Base-by-base conservation (phyloP, 495 filamentous ascomycete species). In the Aspergillus bridgeri region DNA sequence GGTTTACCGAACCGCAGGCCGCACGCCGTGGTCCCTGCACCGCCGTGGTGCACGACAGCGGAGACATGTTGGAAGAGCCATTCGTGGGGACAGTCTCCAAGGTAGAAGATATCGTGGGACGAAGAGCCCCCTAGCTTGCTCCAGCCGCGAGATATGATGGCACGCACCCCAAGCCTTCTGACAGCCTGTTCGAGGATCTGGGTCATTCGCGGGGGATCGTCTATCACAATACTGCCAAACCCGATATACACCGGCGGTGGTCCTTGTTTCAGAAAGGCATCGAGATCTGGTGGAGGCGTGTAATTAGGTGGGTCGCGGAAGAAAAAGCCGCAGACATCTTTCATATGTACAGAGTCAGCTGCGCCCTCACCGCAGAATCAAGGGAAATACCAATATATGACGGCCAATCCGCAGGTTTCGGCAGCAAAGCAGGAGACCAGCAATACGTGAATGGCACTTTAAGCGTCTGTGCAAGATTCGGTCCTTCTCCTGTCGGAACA, bases 201-300 rank as follows among this genome's bases (percentile, higher is more conserved):
- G 1, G 79, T 86, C 56, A 88, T 68, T 18, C 63, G 70, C 45
- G 81, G 70, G 0, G 83, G 80, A 55, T 87, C 76, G 29, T 87
- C 83, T 13, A 87, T 76, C 0, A 87, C 84, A 55, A 89, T 88
- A 43, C 78, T 83, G 3, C 86, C 86, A 60, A 89, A 89, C 13
- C 86, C 86, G 42, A 89, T 84, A 59, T 88, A 88, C 1, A 88
- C 71, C 17, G 85, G 85, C 6, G 77, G 66, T 5, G 81, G 75
- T 2, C 84, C 85, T 13, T 65, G 66, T 44, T 74, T 62, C 0
- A 89, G 69, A 57, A 87, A 88, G 0, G 65, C 68, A 0, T 65
- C 67, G 18, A 89, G 67, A 4, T 82, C 80, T 1, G 75, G 58
- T 0, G 69, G 70, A 1, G 86, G 84, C 0, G 65, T 80, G 65